Evolutionary conservation across 768 basidiomycete genomes (phyloP).

Genomic region (Jaapia argillacea): DNA sequence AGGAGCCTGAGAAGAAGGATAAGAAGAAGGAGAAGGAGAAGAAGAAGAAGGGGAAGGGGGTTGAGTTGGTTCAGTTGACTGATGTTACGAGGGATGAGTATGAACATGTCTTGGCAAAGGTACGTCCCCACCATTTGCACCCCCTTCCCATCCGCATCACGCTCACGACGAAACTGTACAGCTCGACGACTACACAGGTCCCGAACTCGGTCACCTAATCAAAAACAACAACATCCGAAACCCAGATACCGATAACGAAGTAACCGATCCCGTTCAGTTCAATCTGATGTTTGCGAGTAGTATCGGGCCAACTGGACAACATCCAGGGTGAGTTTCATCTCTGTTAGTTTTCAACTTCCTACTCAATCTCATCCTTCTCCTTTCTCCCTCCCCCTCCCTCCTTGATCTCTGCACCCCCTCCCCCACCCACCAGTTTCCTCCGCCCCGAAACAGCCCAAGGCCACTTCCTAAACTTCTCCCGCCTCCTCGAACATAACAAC

Average conservation of each 20-base stretch:
- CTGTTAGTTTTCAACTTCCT: background rate
- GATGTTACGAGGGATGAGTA: conserved; percentile 73
- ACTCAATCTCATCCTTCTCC: background rate
- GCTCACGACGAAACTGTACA: conserved; percentile 19
- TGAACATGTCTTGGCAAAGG: conserved; percentile 81
- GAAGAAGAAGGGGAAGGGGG: conserved; percentile 76
- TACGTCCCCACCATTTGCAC: conserved; percentile 23
- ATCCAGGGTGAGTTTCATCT: conserved; percentile 63
- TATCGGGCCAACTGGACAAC: conserved; percentile 95
- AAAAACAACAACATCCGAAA: conserved; percentile 71
- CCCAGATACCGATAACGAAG: conserved; percentile 88
- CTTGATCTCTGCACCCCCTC: background rate
- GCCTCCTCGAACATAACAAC: conserved; percentile 97
- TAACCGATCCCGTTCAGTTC: conserved; percentile 89
- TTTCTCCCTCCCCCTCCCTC: background rate
- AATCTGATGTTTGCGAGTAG: conserved; percentile 98
- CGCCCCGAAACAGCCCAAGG: conserved; percentile 98
- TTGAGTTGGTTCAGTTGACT: conserved; percentile 55
- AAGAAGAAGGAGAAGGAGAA: conserved; percentile 76
- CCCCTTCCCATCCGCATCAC: conserved; percentile 3
- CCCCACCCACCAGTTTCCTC: conserved; percentile 58
- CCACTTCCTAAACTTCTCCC: conserved; percentile 97
- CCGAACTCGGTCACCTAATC: conserved; percentile 83
- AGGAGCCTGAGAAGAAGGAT: conserved; percentile 45
- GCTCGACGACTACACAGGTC: conserved; percentile 92